These are phyloP conservation scores for Wickerhamiella infanticola DNA, from an alignment of 1,139 yeast genomes.

Conservation along the genomic window DNA sequence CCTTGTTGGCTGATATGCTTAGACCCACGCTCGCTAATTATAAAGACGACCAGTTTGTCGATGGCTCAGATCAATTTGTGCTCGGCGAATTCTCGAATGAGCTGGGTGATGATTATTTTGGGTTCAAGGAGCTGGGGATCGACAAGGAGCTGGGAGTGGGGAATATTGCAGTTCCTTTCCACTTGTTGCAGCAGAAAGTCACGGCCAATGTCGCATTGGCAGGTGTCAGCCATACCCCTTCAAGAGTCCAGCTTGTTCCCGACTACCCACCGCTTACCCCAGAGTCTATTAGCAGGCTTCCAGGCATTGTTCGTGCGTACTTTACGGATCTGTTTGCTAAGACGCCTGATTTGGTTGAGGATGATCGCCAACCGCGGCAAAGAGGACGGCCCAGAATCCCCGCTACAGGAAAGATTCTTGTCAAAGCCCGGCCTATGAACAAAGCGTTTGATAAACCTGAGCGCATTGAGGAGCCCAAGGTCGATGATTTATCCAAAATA, in stretches of 20 bases:
- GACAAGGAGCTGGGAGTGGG: conserved; percentile 86
- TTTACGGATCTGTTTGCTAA: conserved; percentile 25
- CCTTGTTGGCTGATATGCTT: conserved; percentile 60
- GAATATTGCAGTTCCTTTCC: conserved; percentile 77
- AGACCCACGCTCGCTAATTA: conserved; percentile 59
- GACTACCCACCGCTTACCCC: conserved; percentile 30
- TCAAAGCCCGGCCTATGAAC: conserved; percentile 36
- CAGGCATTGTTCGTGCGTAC: conserved; percentile 47
- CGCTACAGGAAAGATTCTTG: conserved; percentile 76
- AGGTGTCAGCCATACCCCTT: conserved; percentile 9
- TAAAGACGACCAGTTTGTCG: conserved; percentile 67
- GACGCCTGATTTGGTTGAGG: conserved; percentile 36
- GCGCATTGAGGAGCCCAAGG: conserved; percentile 6
- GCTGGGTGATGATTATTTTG: conserved; percentile 86
- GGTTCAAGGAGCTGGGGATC: conserved; percentile 83
- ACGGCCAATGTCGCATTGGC: conserved; percentile 25
- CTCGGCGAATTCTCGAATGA: conserved; percentile 91
- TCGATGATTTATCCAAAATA: background rate
- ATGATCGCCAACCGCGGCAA: conserved; percentile 70
- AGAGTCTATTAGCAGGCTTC: conserved; percentile 35
- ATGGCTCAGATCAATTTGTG: conserved; percentile 82
- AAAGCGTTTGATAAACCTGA: conserved; percentile 16
- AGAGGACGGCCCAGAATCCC: conserved; percentile 75
- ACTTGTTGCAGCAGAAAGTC: conserved; percentile 46
- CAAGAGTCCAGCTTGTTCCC: conserved; percentile 20